Evolutionary conservation across 805 yeast genomes (phyloP), one percentile per base, ranked within the genome.

Genomic region (Candida khao-thaluensis): DNA sequence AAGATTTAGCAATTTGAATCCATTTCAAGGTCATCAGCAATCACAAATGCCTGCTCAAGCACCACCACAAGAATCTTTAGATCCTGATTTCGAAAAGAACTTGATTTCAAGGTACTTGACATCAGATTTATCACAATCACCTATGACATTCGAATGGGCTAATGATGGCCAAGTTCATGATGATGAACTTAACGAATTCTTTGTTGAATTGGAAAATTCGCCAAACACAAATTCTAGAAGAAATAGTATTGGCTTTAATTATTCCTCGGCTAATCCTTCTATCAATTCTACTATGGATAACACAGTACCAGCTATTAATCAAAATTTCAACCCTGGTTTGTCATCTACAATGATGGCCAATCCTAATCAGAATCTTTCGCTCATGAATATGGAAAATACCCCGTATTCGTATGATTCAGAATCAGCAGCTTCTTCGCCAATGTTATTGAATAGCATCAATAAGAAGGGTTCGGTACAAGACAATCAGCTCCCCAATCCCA

Each of bases 391-490:
- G 7, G 35, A 34, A 18, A 32, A 17, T 16, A 41, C 52, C 15
- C 44, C 47, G 11, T 29, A 36, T 29, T 39, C 50, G 3, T 35
- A 42, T 27, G 51, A 41, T 15, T 44, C 45, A 14, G 39, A 43
- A 16, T 50, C 54, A 18, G 30, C 31, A 9, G 28, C 14, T 10
- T 39, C 52, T 4, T 51, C 58, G 9, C 56, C 57, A 10, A 45
- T 46, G 9, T 7, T 47, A 5, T 23, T 42, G 35, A 40, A 37
- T 25, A 25, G 12, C 15, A 7, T 11, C 5, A 25, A 25, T 12
- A 25, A 11, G 10, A 20, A 7, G 22, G 22, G 8, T 20, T 8
- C 22, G 8, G 22, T 20, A 20, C 22, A 7, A 7, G 22, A 20
- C 8, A 20, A 20, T 20, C n/a, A n/a, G n/a, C n/a, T n/a, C n/a